Base-by-base conservation (phyloP, 352 stramenopile genomes). In the Globisporangium cystogenes region DNA sequence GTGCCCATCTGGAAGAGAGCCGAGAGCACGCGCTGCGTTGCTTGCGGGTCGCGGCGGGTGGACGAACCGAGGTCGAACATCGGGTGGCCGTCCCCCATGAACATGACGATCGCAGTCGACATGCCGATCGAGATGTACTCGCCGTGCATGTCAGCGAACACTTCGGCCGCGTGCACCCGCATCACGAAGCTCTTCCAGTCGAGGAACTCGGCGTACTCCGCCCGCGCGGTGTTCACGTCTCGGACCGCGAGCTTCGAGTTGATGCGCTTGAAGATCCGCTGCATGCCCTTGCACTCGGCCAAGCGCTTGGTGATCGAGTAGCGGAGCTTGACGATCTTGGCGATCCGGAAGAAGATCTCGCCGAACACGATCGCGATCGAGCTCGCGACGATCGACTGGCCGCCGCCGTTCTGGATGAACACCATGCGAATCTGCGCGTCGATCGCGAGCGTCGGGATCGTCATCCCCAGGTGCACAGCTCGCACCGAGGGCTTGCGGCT, bases 71-170 rank as follows among this genome's bases (percentile, higher is more conserved):
- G 15, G 18, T 60, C 41, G 26, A 67, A 73, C 37, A 60, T 56
- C n/a, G 61, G 53, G 23, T 73, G 68, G 23, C 24, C 16, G 21
- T 51, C 41, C 6, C 44, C 44, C 8, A 76, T 41, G 20, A 64
- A 48, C 20, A 61, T 55, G 6, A 67, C 44, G 20, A 73, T 37
- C 4, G 48, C 56, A n/a, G 63, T 63, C 14, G 71, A 55, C 20
- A 60, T 60, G 33, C 57, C 64, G 53, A 77, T 75, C 6, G 68
- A 71, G 36, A 81, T 77, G 41, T 74, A 77, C 49, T 81, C 71
- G 37, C 54, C 71, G 48, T 81, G 62, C 71, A 76, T 81, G 43
- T 74, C 68, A 4, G 65, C 68, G 27, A 76, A 81, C 1, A 81
- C 71, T 35, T 77, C 71, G 1, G 68, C 68, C 2, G 68, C 71